These are phyloP conservation scores for Ophiostoma sp. DNA, from an alignment of 2,329 filamentous ascomycete species.

Conservation along the genomic window DNA sequence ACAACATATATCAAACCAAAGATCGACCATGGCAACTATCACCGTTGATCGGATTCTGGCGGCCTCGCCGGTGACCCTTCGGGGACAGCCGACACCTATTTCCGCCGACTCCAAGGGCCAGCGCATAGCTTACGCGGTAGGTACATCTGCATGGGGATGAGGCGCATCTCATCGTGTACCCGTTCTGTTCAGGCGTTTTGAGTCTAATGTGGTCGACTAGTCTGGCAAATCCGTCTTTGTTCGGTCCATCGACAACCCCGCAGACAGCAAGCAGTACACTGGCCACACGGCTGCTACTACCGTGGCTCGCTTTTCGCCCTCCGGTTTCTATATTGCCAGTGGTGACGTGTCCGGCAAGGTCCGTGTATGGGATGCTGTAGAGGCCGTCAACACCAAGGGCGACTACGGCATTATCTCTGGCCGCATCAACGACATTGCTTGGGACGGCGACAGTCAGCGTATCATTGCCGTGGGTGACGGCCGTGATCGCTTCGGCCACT, in stretches of 20 bases:
- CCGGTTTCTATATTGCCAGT: constrained; percentile 89
- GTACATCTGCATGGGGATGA: constrained; percentile 31
- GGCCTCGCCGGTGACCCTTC: constrained; percentile 72
- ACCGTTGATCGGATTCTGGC: constrained; percentile 68
- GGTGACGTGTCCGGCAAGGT: constrained; percentile 82
- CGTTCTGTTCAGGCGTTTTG: not conserved
- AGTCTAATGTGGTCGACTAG: constrained; percentile 40
- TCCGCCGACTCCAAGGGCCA: constrained; percentile 85
- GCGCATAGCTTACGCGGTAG: constrained; percentile 84
- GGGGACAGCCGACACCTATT: constrained; percentile 83
- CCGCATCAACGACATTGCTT: constrained; percentile 91
- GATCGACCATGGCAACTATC: constrained; percentile 37
- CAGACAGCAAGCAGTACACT: constrained; percentile 81
- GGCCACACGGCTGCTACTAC: constrained; percentile 84
- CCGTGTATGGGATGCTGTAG: constrained; percentile 86
- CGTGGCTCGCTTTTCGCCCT: constrained; percentile 88
- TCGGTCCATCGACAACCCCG: constrained; percentile 85
- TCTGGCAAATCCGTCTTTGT: constrained; percentile 96
- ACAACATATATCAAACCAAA: not conserved
- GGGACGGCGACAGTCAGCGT: constrained; percentile 94
- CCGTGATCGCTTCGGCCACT: constrained; percentile 87
- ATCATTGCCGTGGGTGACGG: constrained; percentile 95
- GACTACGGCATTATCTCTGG: constrained; percentile 94
- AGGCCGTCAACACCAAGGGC: constrained; percentile 78
- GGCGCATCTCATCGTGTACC: not conserved